These are phyloP conservation scores for Curvularia hawaiiensis DNA, from an alignment of 2,329 filamentous ascomycete genomes.

Conservation along the genomic window DNA sequence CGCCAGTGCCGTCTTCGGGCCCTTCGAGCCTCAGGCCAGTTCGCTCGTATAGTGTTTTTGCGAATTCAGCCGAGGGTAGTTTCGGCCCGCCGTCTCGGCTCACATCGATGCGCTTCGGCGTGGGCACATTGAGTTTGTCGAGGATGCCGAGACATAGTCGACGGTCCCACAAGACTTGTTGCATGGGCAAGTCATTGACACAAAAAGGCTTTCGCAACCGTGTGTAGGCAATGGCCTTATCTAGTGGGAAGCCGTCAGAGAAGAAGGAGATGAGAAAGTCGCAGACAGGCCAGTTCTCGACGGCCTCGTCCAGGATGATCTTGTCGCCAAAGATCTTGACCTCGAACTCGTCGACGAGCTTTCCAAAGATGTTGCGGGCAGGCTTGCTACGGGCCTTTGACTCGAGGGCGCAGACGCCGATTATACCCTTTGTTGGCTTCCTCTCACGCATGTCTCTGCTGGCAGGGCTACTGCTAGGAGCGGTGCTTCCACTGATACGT, in stretches of 20 bases:
- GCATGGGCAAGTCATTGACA: slow-evolving; percentile 97
- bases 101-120: slow-evolving; percentile 85
- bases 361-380: slow-evolving; percentile 92
- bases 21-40: slow-evolving; percentile 79
- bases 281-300: slow-evolving; percentile 95
- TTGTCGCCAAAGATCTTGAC: slow-evolving; percentile 99
- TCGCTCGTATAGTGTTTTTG: slow-evolving; percentile 77
- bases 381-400: slow-evolving; percentile 96
- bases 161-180: slow-evolving; percentile 95
- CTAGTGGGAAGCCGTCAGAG: slow-evolving; percentile 93
- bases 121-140: slow-evolving; percentile 87
- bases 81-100: slow-evolving; percentile 89
- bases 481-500: slow-evolving; percentile 80
- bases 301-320: slow-evolving; percentile 94
- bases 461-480: slow-evolving; percentile 80
- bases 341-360: slow-evolving; percentile 92
- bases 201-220: slow-evolving; percentile 94
- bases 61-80: slow-evolving; percentile 78
- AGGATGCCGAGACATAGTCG: slow-evolving; percentile 86
- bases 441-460: slow-evolving; percentile 63
- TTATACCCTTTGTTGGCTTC: slow-evolving; percentile 63
- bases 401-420: slow-evolving; percentile 94
- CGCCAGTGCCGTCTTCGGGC: slow-evolving; percentile 68
- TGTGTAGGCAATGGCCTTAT: slow-evolving; percentile 96
- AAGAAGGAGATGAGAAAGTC: slow-evolving; percentile 99